A percentile compares a stretch with the other conserved stretches of the same genome.
These are phyloP conservation scores for Sclerospora graminicola DNA, from an alignment of 352 stramenopile genomes.

Conservation along the genomic window DNA sequence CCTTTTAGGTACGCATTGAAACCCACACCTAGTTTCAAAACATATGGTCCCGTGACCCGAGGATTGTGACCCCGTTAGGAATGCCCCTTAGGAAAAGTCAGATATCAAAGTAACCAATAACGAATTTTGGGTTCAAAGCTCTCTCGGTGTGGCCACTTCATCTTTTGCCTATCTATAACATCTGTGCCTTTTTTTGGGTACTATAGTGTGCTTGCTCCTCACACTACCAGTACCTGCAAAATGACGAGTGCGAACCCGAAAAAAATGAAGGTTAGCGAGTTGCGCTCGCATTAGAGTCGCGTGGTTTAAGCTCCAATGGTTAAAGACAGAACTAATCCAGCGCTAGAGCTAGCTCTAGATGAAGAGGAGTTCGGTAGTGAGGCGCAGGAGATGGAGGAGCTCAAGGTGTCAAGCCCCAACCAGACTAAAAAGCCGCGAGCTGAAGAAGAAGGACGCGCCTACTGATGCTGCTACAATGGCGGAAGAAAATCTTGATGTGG, in stretches of 20 bases:
- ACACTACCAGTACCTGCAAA: neutral
- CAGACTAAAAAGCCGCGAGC: conserved; percentile 23
- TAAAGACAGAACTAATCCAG: conserved; percentile 87
- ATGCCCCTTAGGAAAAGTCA: too few relatives aligned
- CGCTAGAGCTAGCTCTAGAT: conserved; percentile 81
- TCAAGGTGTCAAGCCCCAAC: conserved; percentile 34
- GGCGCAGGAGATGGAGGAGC: conserved; percentile 56
- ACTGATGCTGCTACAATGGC: neutral
- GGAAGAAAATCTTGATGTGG: neutral
- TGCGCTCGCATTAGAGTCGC: conserved; percentile 76
- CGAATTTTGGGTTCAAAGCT: too few relatives aligned
- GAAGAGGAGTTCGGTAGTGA: conserved; percentile 81
- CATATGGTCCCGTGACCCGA: too few relatives aligned
- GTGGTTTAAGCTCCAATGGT: conserved; percentile 70
- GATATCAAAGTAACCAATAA: too few relatives aligned
- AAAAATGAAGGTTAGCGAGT: conserved; percentile 89
- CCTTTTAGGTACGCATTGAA: too few relatives aligned
- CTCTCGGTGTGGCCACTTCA: too few relatives aligned
- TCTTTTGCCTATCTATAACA: too few relatives aligned
- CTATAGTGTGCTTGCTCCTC: too few relatives aligned
- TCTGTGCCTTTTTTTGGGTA: too few relatives aligned
- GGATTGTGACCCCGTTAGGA: too few relatives aligned
- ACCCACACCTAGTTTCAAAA: too few relatives aligned
- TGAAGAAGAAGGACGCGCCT: conserved; percentile 17
- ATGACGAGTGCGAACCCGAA: conserved; percentile 74